A percentile compares a stretch with the other conserved stretches of the same genome.
Evolutionary conservation across 2,329 filamentous ascomycete genomes (phyloP).

Genomic region (Aspergillus japonicus): DNA sequence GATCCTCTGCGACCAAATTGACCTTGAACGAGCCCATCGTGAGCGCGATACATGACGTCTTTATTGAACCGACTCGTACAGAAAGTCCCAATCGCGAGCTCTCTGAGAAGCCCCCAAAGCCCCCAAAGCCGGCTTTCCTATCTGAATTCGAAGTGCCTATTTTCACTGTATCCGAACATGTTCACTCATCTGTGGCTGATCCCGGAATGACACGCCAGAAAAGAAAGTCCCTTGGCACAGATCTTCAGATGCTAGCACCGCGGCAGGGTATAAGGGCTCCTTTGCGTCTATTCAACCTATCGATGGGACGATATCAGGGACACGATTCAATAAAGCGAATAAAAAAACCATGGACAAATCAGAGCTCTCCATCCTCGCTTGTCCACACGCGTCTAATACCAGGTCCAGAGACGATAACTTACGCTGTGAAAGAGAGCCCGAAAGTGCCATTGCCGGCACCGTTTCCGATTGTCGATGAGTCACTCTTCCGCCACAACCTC

Average conservation of each 20-base stretch:
- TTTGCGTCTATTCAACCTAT: neutral
- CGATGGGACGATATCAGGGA: neutral
- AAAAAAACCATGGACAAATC: constrained; percentile 3
- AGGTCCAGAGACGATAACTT: neutral
- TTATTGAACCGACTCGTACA: neutral
- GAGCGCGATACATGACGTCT: neutral
- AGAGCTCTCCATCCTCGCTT: constrained; percentile 1
- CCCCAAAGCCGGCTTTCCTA: constrained; percentile 18
- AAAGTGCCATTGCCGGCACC: constrained; percentile 16
- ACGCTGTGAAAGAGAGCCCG: constrained; percentile 9
- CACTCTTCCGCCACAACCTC: constrained; percentile 11
- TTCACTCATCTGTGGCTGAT: neutral
- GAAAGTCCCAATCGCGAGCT: neutral
- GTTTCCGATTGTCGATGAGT: constrained; percentile 16
- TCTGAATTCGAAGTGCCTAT: neutral
- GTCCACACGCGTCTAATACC: constrained; percentile 5
- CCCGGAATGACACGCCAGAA: neutral
- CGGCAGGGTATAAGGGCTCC: neutral
- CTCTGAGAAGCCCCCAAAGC: constrained; percentile 10
- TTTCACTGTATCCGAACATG: neutral
- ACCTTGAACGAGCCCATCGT: neutral
- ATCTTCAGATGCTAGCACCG: neutral
- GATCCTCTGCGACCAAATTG: neutral
- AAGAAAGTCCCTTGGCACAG: neutral
- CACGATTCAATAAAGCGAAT: neutral